phyloP scores from a whole-genome alignment of 106 monocot genomes.

The Ottelia alismoides region DNA sequence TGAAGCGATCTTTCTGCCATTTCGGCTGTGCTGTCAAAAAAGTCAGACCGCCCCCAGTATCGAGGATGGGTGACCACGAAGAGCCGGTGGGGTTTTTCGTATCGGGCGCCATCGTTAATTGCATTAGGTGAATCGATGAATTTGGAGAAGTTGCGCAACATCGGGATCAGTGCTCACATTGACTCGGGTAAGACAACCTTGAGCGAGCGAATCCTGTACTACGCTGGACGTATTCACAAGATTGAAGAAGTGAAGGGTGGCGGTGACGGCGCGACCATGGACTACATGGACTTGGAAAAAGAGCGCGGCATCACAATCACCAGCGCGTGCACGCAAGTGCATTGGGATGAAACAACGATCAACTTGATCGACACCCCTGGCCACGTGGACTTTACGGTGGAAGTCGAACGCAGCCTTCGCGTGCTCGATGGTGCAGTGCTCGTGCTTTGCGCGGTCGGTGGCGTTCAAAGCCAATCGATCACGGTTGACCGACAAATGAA shows the following conservation, averaged over 20 bases:
- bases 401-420: conserved; percentile 90
- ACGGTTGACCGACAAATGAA: conserved; percentile 99
- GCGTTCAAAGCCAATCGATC: conserved; percentile 96
- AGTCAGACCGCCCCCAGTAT: too few relatives aligned
- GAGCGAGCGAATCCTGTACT: conserved; percentile 82
- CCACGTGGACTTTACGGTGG: conserved; percentile 97
- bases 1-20: too few relatives aligned
- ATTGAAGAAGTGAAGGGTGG: conserved; percentile 98
- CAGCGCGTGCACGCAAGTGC: conserved; percentile 90
- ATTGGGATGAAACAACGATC: conserved; percentile 85
- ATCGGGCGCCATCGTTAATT: too few relatives aligned
- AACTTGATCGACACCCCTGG: conserved; percentile 99
- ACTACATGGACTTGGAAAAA: conserved; percentile 97
- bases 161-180: conserved; percentile 95
- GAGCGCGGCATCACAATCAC: conserved; percentile 98
- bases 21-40: too few relatives aligned
- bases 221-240: conserved; percentile 94
- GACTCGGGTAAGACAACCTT: conserved; percentile 98
- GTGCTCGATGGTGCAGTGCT: conserved; percentile 98
- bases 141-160: conserved; percentile 84
- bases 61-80: too few relatives aligned
- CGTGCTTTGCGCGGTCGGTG: conserved; percentile 96
- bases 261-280: conserved; percentile 98
- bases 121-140: too few relatives aligned
- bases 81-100: too few relatives aligned